These are phyloP conservation scores for Pseudocercospora ulei DNA, from an alignment of 2,329 filamentous ascomycete species.

Conservation along the genomic window DNA sequence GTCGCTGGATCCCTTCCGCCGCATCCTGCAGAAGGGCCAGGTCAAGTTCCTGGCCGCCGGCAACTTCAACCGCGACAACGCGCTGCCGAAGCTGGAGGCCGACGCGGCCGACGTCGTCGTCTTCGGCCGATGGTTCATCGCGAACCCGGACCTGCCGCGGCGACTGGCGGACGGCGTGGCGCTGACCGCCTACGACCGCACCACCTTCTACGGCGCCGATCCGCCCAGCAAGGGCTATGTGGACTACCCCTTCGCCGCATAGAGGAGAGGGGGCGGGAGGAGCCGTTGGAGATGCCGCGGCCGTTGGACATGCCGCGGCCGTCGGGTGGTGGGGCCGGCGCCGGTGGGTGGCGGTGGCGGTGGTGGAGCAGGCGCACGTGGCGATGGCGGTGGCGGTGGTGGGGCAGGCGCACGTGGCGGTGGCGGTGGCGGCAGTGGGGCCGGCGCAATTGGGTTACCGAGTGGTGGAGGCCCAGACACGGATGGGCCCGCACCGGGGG, in stretches of 20 bases:
- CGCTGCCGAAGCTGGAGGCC: conserved; percentile 33
- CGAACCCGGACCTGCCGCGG: conserved; percentile 43
- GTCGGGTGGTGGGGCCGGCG: too few relatives aligned
- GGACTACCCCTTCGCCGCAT: conserved; percentile 35
- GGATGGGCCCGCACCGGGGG: too few relatives aligned
- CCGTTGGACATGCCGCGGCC: too few relatives aligned
- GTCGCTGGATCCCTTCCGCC: conserved; percentile 22
- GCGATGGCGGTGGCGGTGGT: too few relatives aligned
- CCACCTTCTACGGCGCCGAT: conserved; percentile 40
- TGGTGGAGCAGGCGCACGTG: too few relatives aligned
- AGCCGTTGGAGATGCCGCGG: too few relatives aligned
- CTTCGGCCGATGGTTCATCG: conserved; percentile 44
- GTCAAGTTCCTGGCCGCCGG: conserved; percentile 36
- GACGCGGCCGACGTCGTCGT: conserved; percentile 39
- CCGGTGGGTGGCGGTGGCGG: too few relatives aligned
- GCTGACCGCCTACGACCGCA: conserved; percentile 40
- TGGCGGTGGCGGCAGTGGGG: too few relatives aligned
- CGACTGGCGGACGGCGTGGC: conserved; percentile 39
- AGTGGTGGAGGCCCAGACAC: too few relatives aligned
- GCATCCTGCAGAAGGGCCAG: conserved; percentile 25
- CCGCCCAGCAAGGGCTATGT: conserved; percentile 35
- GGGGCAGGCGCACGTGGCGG: too few relatives aligned
- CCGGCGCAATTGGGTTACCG: too few relatives aligned
- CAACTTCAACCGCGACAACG: conserved; percentile 35
- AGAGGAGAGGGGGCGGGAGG: too few relatives aligned